Conservation (phyloP, 2,329 filamentous ascomycete genomes). For the Sclerotinia spermophila region DNA sequence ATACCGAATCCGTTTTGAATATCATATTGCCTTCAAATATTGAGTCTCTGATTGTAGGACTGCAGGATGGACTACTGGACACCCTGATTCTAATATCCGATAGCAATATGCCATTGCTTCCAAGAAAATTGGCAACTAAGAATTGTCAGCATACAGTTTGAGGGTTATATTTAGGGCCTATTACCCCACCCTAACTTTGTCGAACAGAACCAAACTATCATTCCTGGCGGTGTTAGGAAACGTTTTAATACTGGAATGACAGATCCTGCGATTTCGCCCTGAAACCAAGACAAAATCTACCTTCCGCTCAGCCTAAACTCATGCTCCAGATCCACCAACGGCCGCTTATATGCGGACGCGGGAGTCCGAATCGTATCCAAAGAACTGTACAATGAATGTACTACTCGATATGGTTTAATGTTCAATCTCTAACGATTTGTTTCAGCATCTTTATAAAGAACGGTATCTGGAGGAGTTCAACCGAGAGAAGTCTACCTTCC, state of each 20-base stretch:
- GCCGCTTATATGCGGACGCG: no score
- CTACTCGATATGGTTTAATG: background rate
- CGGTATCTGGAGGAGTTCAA: background rate
- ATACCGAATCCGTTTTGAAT: no score
- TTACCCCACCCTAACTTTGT: background rate
- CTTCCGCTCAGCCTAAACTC: background rate
- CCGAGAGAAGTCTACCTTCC: background rate
- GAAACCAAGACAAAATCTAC: background rate
- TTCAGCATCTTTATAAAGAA: background rate
- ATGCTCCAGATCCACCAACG: background rate
- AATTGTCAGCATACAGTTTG: background rate
- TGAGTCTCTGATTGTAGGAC: no score
- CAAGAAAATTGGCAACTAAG: background rate
- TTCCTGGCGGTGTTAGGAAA: background rate
- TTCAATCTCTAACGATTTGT: background rate
- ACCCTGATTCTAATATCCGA: background rate
- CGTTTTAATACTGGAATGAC: rapidly evolving
- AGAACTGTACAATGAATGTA: background rate
- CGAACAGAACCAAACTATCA: background rate
- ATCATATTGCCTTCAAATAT: no score
- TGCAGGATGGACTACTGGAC: no score
- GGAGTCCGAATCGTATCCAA: background rate
- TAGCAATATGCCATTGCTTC: background rate
- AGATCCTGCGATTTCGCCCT: background rate
- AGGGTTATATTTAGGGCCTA: background rate